phyloP scores from a whole-genome alignment of 2,329 filamentous ascomycete genomes.

The Chaetomiaceae sp. region DNA sequence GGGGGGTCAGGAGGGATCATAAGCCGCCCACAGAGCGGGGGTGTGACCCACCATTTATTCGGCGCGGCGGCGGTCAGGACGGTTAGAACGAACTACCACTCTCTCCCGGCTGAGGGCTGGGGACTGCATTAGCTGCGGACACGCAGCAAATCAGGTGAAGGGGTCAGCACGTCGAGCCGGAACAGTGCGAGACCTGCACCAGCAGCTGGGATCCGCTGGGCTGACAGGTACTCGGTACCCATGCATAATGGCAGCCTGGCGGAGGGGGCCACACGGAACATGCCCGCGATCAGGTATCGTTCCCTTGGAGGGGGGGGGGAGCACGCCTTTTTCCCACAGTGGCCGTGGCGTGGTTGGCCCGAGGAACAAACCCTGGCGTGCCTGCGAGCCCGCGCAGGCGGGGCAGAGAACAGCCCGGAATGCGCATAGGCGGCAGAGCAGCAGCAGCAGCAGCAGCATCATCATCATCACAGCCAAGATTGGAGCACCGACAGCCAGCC shows the following conservation, averaged over 20 bases:
- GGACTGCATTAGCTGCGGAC: conserved; percentile 14
- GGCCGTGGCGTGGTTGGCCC: conserved; percentile 18
- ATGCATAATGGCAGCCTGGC: conserved; percentile 13
- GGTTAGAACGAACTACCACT: conserved; percentile 10
- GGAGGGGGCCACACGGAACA: conserved; percentile 14
- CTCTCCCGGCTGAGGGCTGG: conserved; percentile 11
- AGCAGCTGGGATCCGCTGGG: background rate
- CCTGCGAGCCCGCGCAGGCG: too few relatives aligned
- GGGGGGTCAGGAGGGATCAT: conserved; percentile 24
- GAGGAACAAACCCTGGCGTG: conserved; percentile 1
- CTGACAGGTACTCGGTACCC: conserved; percentile 12
- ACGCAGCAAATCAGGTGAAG: conserved; percentile 12
- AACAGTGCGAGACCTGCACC: conserved; percentile 8
- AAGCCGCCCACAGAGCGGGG: conserved; percentile 23
- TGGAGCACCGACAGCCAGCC: background rate
- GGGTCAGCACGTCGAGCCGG: background rate
- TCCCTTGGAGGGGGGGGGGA: conserved; percentile 2
- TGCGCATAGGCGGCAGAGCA: conserved; percentile 10
- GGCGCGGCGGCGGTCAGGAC: conserved; percentile 13
- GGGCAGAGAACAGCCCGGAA: background rate
- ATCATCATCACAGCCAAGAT: too few relatives aligned
- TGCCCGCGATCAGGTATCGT: conserved; percentile 14
- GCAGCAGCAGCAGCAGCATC: background rate
- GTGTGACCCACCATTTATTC: conserved; percentile 27
- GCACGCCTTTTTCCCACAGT: conserved; percentile 16